These are phyloP conservation scores for Colletotrichum sojae DNA, from an alignment of 2,329 filamentous ascomycete genomes.

Conservation along the genomic window DNA sequence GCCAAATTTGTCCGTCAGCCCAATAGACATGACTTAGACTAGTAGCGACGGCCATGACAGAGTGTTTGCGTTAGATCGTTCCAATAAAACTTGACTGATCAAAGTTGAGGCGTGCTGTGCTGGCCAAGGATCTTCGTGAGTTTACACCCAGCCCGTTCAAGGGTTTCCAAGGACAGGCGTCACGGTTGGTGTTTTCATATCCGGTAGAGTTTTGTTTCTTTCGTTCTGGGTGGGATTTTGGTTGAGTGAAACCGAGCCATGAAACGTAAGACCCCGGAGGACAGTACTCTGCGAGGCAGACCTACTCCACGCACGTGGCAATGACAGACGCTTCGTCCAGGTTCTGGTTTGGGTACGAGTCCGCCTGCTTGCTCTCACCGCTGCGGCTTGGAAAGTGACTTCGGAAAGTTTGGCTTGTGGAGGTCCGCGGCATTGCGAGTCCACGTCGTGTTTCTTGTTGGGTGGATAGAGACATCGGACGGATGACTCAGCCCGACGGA, in stretches of 20 bases:
- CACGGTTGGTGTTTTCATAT: not conserved
- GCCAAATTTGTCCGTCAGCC: not conserved
- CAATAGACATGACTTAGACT: not conserved
- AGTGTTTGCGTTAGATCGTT: slow-evolving; percentile 3
- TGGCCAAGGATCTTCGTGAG: not conserved
- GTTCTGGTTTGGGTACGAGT: not conserved
- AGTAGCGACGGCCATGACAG: not conserved
- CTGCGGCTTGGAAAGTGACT: slow-evolving; percentile 4
- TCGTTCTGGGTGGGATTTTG: not conserved
- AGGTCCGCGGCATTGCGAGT: slow-evolving; percentile 9
- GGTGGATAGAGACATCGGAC: not conserved
- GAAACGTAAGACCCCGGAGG: slow-evolving; percentile 13
- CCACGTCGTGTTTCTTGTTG: slow-evolving; percentile 12
- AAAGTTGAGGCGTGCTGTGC: not conserved
- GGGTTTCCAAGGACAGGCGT: slow-evolving; percentile 1
- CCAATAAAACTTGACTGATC: not conserved
- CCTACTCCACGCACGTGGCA: not conserved
- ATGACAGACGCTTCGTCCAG: slow-evolving; percentile 14
- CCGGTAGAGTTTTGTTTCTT: slow-evolving; percentile 12
- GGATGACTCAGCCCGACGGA: slow-evolving; percentile 14
- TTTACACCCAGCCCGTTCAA: slow-evolving; percentile 6
- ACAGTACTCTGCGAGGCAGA: not conserved
- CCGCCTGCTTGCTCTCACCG: not conserved
- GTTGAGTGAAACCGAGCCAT: slow-evolving; percentile 25
- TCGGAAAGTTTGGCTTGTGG: slow-evolving; percentile 19